phyloP scores from a whole-genome alignment of 2,329 filamentous ascomycete genomes.

The Lojkania enalia region DNA sequence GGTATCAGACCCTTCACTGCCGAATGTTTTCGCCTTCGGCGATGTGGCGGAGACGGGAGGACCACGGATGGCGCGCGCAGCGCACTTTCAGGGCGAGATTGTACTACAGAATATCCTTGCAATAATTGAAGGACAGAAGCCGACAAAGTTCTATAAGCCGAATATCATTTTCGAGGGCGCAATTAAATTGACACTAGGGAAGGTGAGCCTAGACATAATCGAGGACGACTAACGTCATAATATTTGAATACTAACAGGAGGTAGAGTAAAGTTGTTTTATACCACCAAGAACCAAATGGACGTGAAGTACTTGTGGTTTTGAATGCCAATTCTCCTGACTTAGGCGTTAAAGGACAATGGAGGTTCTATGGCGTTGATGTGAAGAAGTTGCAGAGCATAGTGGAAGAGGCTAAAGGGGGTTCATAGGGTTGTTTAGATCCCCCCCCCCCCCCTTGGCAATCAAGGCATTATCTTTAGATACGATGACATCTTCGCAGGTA shows the following conservation, averaged over 20 bases:
- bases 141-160: conserved; percentile 14
- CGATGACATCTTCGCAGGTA: too few species aligned
- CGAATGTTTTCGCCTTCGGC: conserved; percentile 65
- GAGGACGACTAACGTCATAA: neutral
- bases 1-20: conserved; percentile 52
- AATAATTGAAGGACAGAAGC: conserved; percentile 38
- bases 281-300: conserved; percentile 8
- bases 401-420: neutral
- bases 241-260: neutral
- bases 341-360: conserved; percentile 16
- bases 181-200: conserved; percentile 27
- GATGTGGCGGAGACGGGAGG: conserved; percentile 61
- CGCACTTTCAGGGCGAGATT: conserved; percentile 56
- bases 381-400: conserved; percentile 4
- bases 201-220: conserved; percentile 10
- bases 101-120: conserved; percentile 60
- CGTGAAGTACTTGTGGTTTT: conserved; percentile 7
- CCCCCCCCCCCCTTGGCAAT: too few species aligned
- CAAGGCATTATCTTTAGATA: too few species aligned
- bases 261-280: conserved; percentile 3
- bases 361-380: conserved; percentile 13
- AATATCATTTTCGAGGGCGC: conserved; percentile 16
- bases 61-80: conserved; percentile 59
- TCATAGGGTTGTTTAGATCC: neutral
- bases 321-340: conserved; percentile 7